Evolutionary conservation across 257 asterid species (phyloP).

Genomic region (Solanum habrochaites): DNA sequence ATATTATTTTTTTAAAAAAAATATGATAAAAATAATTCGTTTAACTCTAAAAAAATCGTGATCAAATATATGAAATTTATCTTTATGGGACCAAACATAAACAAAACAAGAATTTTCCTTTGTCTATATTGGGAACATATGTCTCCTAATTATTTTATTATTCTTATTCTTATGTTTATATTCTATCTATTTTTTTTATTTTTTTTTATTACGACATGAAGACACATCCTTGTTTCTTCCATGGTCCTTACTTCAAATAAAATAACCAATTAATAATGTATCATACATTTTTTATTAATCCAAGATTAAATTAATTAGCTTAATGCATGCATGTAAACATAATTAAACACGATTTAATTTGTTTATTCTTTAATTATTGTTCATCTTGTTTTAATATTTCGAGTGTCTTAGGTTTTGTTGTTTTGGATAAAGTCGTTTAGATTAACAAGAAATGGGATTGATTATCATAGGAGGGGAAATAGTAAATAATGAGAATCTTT

Average conservation of each 20-base stretch:
- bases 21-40: neutral
- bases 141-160: slow-evolving; percentile 2
- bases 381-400: neutral
- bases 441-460: neutral
- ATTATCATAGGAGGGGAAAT: neutral
- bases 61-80: neutral
- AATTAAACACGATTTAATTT: neutral
- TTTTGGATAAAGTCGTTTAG: neutral
- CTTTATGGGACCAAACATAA: slow-evolving; percentile 8
- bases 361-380: neutral
- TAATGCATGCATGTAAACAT: neutral
- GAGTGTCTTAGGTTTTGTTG: neutral
- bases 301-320: neutral
- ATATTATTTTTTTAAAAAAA: neutral
- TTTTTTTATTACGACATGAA: neutral
- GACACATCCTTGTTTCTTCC: neutral
- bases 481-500: neutral
- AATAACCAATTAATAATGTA: neutral
- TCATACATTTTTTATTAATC: neutral
- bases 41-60: neutral
- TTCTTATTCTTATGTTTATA: neutral
- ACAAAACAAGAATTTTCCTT: slow-evolving; percentile 2
- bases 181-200: neutral
- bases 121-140: slow-evolving; percentile 10
- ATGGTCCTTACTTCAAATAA: neutral